These are phyloP conservation scores for Celoporthe dispersa DNA, from an alignment of 2,329 filamentous ascomycete species.

Conservation along the genomic window DNA sequence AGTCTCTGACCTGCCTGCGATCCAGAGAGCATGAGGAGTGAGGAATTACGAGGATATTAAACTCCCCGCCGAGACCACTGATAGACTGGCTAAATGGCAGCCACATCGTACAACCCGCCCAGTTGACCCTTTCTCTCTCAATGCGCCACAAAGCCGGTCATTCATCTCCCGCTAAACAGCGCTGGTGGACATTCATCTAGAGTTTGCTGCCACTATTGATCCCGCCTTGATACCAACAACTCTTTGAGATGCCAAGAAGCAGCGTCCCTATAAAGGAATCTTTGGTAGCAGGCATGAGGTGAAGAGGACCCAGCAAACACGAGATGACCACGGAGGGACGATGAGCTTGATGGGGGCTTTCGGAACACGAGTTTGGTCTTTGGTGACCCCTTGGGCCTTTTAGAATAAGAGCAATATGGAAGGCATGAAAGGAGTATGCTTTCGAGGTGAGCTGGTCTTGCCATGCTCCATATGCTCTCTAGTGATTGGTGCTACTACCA, in stretches of 20 bases:
- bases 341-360: background rate
- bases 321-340: background rate
- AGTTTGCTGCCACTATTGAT: conserved; percentile 21
- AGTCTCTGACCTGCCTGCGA: background rate
- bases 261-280: background rate
- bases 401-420: background rate
- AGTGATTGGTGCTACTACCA: no score
- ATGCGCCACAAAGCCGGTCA: conserved; percentile 13
- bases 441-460: background rate
- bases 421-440: background rate
- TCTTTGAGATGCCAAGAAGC: conserved; percentile 24
- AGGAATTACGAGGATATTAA: conserved; percentile 22
- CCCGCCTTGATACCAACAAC: background rate
- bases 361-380: background rate
- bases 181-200: conserved; percentile 17
- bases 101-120: background rate
- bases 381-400: background rate
- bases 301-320: conserved; percentile 2
- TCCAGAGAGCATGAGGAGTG: background rate
- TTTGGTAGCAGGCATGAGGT: background rate
- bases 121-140: conserved; percentile 8
- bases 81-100: background rate
- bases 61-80: background rate
- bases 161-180: background rate
- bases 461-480: no score